Percentiles rank a stretch among this genome's conserved stretches.
Conservation (phyloP, 306 rosid genomes). For the Citrullus colocynthis region DNA sequence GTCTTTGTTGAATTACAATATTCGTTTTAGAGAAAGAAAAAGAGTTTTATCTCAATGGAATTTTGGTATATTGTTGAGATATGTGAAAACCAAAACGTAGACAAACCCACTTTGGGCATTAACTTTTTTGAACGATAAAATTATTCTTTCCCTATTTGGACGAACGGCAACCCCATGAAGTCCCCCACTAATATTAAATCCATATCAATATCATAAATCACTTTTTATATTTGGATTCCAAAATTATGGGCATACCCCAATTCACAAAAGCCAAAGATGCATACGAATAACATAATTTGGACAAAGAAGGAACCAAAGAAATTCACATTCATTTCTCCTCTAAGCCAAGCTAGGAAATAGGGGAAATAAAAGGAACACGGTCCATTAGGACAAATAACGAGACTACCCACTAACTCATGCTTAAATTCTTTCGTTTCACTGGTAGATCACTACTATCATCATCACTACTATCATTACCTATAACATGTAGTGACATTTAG, state of each 20-base stretch:
- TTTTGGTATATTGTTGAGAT: neutral
- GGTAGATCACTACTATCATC: too few relatives aligned
- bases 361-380: neutral
- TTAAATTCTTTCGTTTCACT: neutral
- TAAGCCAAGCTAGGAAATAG: neutral
- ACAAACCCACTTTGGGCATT: neutral
- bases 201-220: neutral
- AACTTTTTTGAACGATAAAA: neutral
- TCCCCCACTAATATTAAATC: neutral
- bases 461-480: too few relatives aligned
- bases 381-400: neutral
- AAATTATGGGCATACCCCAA: neutral
- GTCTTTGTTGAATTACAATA: neutral
- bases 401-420: neutral
- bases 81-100: neutral
- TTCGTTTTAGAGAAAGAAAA: neutral
- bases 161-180: neutral
- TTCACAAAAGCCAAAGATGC: neutral
- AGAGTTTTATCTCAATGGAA: neutral
- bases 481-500: too few relatives aligned
- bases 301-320: neutral
- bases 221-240: neutral
- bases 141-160: neutral
- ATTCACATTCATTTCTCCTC: neutral
- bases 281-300: neutral